Evolutionary conservation across 352 stramenopile species (phyloP).

Genomic region (Pythium brassicae): DNA sequence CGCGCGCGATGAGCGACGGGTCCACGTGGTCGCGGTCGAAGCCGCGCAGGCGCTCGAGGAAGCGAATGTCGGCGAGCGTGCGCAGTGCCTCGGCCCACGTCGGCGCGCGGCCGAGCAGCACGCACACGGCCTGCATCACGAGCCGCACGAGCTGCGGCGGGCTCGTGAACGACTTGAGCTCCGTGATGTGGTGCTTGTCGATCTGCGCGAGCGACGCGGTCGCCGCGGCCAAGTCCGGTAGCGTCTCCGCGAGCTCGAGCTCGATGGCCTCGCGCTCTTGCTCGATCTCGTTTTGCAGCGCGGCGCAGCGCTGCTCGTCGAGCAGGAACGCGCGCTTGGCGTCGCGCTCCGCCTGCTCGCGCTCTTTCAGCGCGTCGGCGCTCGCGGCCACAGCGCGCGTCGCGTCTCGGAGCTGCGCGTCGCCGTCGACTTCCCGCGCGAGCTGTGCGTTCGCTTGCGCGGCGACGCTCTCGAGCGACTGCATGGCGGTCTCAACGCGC

Average conservation of each 20-base stretch:
- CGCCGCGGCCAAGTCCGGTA: slow-evolving; percentile 51
- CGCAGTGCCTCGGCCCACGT: slow-evolving; percentile 68
- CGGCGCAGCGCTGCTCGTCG: slow-evolving; percentile 46
- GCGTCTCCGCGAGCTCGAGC: slow-evolving; percentile 47
- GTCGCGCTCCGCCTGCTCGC: slow-evolving; percentile 35
- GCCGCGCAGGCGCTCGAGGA: slow-evolving; percentile 49
- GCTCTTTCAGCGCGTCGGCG: slow-evolving; percentile 17
- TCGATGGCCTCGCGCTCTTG: slow-evolving; percentile 49
- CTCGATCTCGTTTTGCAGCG: slow-evolving; percentile 56
- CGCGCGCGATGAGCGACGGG: slow-evolving; percentile 35
- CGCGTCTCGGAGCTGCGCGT: slow-evolving; percentile 29
- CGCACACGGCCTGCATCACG: slow-evolving; percentile 75
- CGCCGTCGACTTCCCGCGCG: slow-evolving; percentile 29
- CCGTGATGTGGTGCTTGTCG: slow-evolving; percentile 76
- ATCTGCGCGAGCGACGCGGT: slow-evolving; percentile 65
- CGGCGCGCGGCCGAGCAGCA: slow-evolving; percentile 46
- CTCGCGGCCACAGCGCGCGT: slow-evolving; percentile 26
- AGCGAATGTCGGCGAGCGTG: slow-evolving; percentile 62
- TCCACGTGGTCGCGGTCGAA: slow-evolving; percentile 61
- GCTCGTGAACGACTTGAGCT: slow-evolving; percentile 78
- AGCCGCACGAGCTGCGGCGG: slow-evolving; percentile 64
- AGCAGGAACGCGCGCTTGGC: slow-evolving; percentile 43
- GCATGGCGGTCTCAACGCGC: neutral
- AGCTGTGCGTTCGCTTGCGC: slow-evolving; percentile 3
- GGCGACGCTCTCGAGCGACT: slow-evolving; percentile 3